Base-by-base conservation (phyloP, 345 rosid species). In the Syzygium grande region DNA sequence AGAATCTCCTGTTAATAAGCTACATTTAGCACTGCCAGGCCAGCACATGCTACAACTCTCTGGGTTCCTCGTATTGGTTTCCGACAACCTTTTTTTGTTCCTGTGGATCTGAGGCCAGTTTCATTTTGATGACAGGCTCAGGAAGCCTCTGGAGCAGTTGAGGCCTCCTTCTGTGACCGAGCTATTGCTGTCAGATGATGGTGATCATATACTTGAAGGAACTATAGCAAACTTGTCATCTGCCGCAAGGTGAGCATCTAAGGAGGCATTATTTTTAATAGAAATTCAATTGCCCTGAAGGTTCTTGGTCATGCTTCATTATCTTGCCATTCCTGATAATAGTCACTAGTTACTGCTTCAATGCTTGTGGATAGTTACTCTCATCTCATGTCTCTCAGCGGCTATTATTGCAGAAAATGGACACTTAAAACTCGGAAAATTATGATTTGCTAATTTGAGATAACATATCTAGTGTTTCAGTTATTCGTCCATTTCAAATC, bases 191-290 rank as follows among this genome's bases (percentile, higher is more conserved):
- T 96, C 99, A 7, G 91, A 96, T 85, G 98, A 96, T 91, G 97
- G 99, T 89, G 95, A 96, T 89, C 96, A 88, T 52, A 89, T 97
- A 85, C 96, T 97, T 41, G 98, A 97, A 88, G 99, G 99, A 43
- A 94, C 93, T 68, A 78, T 94, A 43, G 94, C 99, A 17, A 95
- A 94, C 89, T 93, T 95, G 95, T 93, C 34, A 93, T 95, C 87
- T 94, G 92, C 88, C 90, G 85, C 87, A 93, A 84, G 98, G 99
- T 96, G 89, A 87, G 92, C 84, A 87, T 63, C 78, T 86, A 84
- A 86, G 84, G 43, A 83, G 38, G 30, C 78, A 53, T n/a, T 15
- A 38, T 65, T 46, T 58, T n/a, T 88, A 22, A 15, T 23, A 55
- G 41, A 38, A 30, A 51, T 79, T 19, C 23, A 53, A 16, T 23